Percentiles rank a stretch among this genome's conserved stretches.
Conservation (phyloP, 768 basidiomycete genomes). For the Auricularia sp. region DNA sequence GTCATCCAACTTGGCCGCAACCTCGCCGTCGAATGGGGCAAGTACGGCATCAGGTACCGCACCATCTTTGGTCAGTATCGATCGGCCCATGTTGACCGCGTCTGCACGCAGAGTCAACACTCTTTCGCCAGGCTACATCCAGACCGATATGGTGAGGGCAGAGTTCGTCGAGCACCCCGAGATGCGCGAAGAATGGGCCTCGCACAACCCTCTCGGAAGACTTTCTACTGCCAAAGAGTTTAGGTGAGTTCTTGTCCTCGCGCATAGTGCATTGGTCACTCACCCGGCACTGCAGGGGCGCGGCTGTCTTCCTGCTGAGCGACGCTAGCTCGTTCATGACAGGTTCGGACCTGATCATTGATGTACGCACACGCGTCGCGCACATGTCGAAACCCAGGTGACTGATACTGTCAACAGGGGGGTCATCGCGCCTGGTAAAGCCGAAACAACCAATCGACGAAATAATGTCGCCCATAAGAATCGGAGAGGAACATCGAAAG, state of each 20-base stretch:
- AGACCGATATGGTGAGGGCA: background rate
- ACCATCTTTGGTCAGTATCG: no score
- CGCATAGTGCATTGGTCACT: no score
- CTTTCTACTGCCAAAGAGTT: background rate
- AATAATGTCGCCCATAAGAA: no score
- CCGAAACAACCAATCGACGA: no score
- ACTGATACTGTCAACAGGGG: background rate
- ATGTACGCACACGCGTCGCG: background rate
- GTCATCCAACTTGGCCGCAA: background rate
- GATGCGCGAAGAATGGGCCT: background rate
- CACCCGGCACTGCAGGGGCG: background rate
- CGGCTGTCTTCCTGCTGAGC: background rate
- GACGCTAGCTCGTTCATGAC: background rate
- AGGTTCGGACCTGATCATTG: background rate
- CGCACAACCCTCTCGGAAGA: background rate
- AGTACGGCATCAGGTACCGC: background rate
- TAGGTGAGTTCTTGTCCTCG: background rate
- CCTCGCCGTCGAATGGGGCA: background rate
- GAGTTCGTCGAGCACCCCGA: background rate
- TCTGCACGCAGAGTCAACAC: background rate
- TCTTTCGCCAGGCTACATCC: background rate
- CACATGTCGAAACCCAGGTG: background rate
- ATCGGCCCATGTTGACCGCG: background rate
- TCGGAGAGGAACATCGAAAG: no score
- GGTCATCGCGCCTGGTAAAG: background rate